Conservation (phyloP, 2,329 filamentous ascomycete species). For the Epichloe typhina region DNA sequence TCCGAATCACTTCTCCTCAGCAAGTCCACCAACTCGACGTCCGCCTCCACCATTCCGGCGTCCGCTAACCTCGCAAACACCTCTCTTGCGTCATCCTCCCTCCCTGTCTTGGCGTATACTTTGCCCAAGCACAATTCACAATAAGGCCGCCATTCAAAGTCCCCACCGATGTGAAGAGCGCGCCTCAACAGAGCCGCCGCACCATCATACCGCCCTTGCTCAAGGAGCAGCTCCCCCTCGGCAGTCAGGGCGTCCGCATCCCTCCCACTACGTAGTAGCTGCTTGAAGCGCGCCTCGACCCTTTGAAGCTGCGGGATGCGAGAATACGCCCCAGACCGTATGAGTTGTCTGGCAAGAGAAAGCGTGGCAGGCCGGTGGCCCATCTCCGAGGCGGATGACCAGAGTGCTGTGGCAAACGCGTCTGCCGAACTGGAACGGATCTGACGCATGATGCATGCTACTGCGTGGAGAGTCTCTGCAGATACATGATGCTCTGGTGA, state of each 20-base stretch:
- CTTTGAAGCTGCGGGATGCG: slow-evolving; percentile 7
- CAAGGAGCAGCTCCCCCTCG: slow-evolving; percentile 19
- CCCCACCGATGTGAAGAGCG: slow-evolving; percentile 11
- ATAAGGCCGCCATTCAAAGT: slow-evolving; percentile 16
- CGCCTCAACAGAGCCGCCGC: slow-evolving; percentile 12
- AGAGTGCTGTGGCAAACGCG: slow-evolving; percentile 14
- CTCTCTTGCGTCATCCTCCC: slow-evolving; percentile 11
- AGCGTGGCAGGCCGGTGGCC: slow-evolving; percentile 20
- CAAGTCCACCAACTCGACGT: slow-evolving; percentile 15
- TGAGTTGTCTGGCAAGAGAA: slow-evolving; percentile 13
- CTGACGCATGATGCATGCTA: slow-evolving; percentile 16
- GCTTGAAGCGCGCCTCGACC: slow-evolving; percentile 17
- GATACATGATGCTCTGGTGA: slow-evolving; percentile 11
- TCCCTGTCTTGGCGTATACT: slow-evolving; percentile 12
- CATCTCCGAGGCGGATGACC: slow-evolving; percentile 19
- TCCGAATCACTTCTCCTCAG: slow-evolving; percentile 11
- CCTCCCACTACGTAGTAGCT: slow-evolving; percentile 16
- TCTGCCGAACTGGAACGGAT: slow-evolving; percentile 5
- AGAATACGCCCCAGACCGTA: slow-evolving; percentile 10
- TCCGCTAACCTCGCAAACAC: slow-evolving; percentile 13
- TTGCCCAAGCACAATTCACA: slow-evolving; percentile 16
- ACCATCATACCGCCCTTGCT: slow-evolving; percentile 12
- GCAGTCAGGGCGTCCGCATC: slow-evolving; percentile 23
- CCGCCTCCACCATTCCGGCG: slow-evolving; percentile 12
- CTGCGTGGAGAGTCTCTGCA: slow-evolving; percentile 12